Evolutionary conservation across 345 rosid species (phyloP).

Genomic region (Citrus maxima): DNA sequence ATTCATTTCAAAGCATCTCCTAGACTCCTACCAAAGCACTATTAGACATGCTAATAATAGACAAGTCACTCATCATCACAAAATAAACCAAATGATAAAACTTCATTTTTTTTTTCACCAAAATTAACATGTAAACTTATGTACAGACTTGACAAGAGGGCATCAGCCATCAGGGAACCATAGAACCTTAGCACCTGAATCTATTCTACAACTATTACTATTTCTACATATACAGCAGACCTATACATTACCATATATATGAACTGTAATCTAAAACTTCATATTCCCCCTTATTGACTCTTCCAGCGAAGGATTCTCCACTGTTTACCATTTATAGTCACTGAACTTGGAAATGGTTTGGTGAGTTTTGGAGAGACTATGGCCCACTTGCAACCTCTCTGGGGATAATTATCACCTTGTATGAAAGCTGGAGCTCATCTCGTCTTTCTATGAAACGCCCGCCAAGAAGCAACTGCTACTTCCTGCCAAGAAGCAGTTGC

Average conservation of each 20-base stretch:
- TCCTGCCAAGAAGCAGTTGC: constrained; percentile 18
- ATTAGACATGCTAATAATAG: neutral
- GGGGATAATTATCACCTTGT: neutral
- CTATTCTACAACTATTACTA: constrained; percentile 6
- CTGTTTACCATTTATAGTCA: neutral
- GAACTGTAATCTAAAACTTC: neutral
- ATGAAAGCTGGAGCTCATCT: neutral
- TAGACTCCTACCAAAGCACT: neutral
- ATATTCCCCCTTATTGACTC: neutral
- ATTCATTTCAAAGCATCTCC: neutral
- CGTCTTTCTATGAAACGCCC: constrained; percentile 22
- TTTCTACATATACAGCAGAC: constrained; percentile 22
- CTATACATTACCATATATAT: constrained; percentile 5
- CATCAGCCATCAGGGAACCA: neutral
- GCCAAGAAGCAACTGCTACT: constrained; percentile 54
- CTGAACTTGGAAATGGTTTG: neutral
- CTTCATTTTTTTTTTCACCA: neutral
- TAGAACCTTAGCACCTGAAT: neutral
- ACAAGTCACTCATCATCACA: neutral
- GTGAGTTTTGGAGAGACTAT: neutral
- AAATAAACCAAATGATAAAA: neutral
- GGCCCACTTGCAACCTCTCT: neutral
- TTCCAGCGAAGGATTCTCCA: neutral
- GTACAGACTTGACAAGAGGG: constrained; percentile 7
- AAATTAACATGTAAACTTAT: neutral